Evolutionary conservation across 371 early-diverging fungal species (phyloP).

Genomic region (Blakeslea trispora): DNA sequence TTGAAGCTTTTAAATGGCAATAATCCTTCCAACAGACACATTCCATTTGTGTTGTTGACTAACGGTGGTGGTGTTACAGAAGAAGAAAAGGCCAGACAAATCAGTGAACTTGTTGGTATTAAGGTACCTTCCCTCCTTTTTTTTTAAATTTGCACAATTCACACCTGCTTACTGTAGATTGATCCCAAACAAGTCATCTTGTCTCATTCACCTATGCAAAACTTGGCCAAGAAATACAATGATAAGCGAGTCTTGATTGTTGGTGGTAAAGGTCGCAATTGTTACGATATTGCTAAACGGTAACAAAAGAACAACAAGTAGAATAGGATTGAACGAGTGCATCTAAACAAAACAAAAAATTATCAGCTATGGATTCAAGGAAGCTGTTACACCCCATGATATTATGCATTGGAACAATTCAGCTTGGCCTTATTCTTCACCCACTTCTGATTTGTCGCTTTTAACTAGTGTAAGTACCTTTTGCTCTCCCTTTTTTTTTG

Average conservation of each 20-base stretch:
- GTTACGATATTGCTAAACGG: constrained; percentile 64
- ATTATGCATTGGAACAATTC: constrained; percentile 69
- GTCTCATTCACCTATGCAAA: constrained; percentile 86
- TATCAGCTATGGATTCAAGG: constrained; percentile 73
- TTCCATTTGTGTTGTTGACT: constrained; percentile 81
- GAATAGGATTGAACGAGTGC: background rate
- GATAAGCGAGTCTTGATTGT: constrained; percentile 69
- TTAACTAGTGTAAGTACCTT: constrained; percentile 19
- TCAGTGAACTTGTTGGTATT: constrained; percentile 63
- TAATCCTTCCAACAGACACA: constrained; percentile 54
- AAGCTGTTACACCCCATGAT: constrained; percentile 78
- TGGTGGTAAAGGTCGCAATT: constrained; percentile 68
- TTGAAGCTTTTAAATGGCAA: constrained; percentile 60
- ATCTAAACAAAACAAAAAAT: background rate
- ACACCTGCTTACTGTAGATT: no score
- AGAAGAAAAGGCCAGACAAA: constrained; percentile 68
- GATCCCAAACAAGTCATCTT: constrained; percentile 71
- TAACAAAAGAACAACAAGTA: constrained; percentile 18
- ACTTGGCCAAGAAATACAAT: constrained; percentile 56
- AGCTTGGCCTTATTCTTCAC: constrained; percentile 70
- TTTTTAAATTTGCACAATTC: no score
- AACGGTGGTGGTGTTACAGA: constrained; percentile 90
- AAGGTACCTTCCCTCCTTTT: constrained; percentile 50
- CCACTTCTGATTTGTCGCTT: constrained; percentile 18
- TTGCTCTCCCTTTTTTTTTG: no score